Percentiles rank a stretch among this genome's conserved stretches.
Evolutionary conservation across 352 stramenopile genomes (phyloP).

Genomic region (Phytophthora capsici): DNA sequence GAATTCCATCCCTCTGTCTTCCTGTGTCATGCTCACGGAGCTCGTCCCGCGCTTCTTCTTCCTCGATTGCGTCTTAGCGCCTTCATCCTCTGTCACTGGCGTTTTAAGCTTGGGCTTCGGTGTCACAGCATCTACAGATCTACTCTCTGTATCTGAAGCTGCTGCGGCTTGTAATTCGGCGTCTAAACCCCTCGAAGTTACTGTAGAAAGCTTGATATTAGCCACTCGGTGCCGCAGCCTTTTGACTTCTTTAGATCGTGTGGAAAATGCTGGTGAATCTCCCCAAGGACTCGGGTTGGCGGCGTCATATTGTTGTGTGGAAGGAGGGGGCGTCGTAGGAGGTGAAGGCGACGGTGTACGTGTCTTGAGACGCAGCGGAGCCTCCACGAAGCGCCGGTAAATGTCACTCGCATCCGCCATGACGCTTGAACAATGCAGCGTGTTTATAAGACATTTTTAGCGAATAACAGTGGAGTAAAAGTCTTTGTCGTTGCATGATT

Average conservation of each 20-base stretch:
- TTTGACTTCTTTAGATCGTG: constrained; percentile 36
- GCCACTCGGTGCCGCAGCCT: constrained; percentile 32
- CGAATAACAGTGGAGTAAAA: not conserved
- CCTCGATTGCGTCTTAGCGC: constrained; percentile 9
- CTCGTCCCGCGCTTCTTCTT: constrained; percentile 56
- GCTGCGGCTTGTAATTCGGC: not conserved
- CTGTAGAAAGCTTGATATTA: constrained; percentile 26
- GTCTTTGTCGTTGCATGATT: not conserved
- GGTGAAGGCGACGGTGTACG: constrained; percentile 4
- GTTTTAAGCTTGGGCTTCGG: not conserved
- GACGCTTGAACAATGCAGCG: not conserved
- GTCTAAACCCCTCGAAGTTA: not conserved
- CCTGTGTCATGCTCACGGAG: constrained; percentile 31
- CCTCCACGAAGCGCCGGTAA: constrained; percentile 53
- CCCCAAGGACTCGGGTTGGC: constrained; percentile 3
- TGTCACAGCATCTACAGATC: constrained; percentile 1
- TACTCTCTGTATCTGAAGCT: constrained; percentile 2
- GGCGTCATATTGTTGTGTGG: constrained; percentile 19
- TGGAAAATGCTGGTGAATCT: constrained; percentile 14
- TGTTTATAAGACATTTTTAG: too few species aligned
- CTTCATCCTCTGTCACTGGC: not conserved
- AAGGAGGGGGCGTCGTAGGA: constrained; percentile 1
- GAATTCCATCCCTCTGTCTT: constrained; percentile 40
- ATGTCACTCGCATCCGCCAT: constrained; percentile 46
- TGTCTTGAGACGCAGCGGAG: constrained; percentile 53